Evolutionary conservation across 2,329 filamentous ascomycete genomes (phyloP).

Genomic region (Rugonectria rugulosa): DNA sequence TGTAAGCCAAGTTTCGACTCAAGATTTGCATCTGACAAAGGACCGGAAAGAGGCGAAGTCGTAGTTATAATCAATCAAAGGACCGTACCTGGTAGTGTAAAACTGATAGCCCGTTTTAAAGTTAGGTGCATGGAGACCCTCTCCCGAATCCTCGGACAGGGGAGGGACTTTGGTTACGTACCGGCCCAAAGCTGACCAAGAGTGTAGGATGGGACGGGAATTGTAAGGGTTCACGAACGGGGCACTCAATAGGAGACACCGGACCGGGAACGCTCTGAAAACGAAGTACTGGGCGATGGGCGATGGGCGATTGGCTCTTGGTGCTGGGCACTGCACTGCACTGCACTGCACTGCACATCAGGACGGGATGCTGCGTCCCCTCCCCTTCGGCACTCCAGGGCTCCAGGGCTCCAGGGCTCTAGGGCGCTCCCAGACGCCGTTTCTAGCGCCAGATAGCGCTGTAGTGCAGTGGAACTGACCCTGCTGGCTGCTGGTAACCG

Average conservation of each 20-base stretch:
- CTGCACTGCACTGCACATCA: no score
- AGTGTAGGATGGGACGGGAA: conserved; percentile 10
- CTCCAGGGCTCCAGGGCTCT: no score
- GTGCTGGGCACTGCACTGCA: no score
- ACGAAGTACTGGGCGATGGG: no score
- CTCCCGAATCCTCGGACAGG: conserved; percentile 13
- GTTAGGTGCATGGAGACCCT: conserved; percentile 25
- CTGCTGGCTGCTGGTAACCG: conserved; percentile 31
- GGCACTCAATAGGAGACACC: conserved; percentile 7
- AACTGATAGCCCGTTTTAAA: conserved; percentile 23
- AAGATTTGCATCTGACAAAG: not conserved
- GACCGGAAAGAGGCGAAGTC: not conserved
- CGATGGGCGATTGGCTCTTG: no score
- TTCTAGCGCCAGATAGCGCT: conserved; percentile 38
- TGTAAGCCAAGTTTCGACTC: no score
- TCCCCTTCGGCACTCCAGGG: no score
- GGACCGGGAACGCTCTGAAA: conserved; percentile 15
- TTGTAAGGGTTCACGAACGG: conserved; percentile 1
- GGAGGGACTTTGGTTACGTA: conserved; percentile 20
- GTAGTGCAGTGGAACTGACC: conserved; percentile 13
- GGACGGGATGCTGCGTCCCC: no score
- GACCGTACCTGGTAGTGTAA: not conserved
- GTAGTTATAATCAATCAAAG: no score
- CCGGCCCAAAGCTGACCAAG: not conserved
- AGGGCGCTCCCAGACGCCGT: conserved; percentile 30